phyloP scores from a whole-genome alignment of 768 basidiomycete species.

The Cystobasidiopsis lactophilus region DNA sequence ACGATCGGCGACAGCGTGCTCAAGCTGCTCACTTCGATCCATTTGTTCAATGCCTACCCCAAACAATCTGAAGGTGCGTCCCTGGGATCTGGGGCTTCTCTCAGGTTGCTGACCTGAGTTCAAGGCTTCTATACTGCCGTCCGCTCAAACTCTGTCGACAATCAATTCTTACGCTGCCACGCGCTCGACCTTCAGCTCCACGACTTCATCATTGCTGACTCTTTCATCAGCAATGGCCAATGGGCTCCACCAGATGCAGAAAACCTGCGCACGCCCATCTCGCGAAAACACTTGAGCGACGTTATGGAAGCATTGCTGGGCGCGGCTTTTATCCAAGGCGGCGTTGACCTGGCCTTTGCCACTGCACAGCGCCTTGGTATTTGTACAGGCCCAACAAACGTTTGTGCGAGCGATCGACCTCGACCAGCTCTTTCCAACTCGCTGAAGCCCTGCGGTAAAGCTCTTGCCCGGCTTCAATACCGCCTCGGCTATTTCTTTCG shows the following conservation, averaged over 20 bases:
- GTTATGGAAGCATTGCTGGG: constrained; percentile 73
- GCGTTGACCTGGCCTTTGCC: constrained; percentile 43
- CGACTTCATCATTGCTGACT: constrained; percentile 40
- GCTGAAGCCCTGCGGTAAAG: neutral
- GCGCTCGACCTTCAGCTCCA: constrained; percentile 45
- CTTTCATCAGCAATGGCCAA: constrained; percentile 17
- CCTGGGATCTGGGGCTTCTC: constrained; percentile 33
- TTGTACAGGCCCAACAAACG: constrained; percentile 42
- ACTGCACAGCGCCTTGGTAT: no score
- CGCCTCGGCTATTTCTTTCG: constrained; percentile 10
- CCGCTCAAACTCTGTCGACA: constrained; percentile 37
- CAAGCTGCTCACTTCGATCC: constrained; percentile 24
- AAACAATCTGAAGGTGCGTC: constrained; percentile 61
- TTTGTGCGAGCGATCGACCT: constrained; percentile 45
- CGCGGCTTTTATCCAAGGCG: constrained; percentile 50
- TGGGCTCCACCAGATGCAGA: no score
- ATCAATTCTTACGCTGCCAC: constrained; percentile 35
- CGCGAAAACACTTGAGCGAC: constrained; percentile 44
- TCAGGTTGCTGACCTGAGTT: neutral
- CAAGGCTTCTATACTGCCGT: neutral
- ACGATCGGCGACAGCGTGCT: constrained; percentile 45
- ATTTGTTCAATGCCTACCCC: constrained; percentile 44
- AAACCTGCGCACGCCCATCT: constrained; percentile 37
- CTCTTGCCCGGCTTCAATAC: constrained; percentile 3
- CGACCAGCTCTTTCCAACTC: constrained; percentile 37